A percentile compares a stretch with the other conserved stretches of the same genome.
Conservation (phyloP, 1,284 basidiomycete species). For the Ustilago shanxiensis region DNA sequence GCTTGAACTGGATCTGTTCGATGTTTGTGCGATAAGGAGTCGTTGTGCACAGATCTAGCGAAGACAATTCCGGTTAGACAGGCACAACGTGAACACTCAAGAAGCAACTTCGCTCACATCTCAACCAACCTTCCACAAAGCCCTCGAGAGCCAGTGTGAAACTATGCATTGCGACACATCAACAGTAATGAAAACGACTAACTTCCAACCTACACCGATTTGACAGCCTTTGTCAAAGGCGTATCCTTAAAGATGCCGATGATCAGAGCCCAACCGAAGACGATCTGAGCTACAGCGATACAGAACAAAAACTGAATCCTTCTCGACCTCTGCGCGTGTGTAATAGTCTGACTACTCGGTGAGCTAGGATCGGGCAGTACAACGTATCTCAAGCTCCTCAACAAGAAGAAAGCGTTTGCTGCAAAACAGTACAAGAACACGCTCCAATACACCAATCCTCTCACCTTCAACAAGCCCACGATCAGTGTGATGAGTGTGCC, state of each 20-base stretch:
- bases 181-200: not conserved
- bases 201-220: not conserved
- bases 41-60: no score
- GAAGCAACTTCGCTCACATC: no score
- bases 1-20: not conserved
- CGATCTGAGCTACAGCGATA: slow-evolving; percentile 79
- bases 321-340: slow-evolving; percentile 82
- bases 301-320: slow-evolving; percentile 87
- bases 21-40: no score
- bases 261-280: slow-evolving; percentile 65
- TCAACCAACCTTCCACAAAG: no score
- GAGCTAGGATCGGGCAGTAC: slow-evolving; percentile 79
- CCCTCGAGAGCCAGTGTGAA: not conserved
- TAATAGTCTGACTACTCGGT: slow-evolving; percentile 76
- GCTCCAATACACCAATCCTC: slow-evolving; percentile 77
- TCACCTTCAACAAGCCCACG: slow-evolving; percentile 54
- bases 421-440: slow-evolving; percentile 86
- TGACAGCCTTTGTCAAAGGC: not conserved
- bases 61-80: no score
- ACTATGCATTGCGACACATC: not conserved
- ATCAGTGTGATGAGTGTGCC: slow-evolving; percentile 65
- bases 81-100: no score
- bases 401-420: slow-evolving; percentile 94
- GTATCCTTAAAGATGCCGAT: slow-evolving; percentile 58
- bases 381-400: slow-evolving; percentile 81